These are phyloP conservation scores for Fusarium fujikuroi DNA, from an alignment of 2,329 filamentous ascomycete species.

Conservation along the genomic window DNA sequence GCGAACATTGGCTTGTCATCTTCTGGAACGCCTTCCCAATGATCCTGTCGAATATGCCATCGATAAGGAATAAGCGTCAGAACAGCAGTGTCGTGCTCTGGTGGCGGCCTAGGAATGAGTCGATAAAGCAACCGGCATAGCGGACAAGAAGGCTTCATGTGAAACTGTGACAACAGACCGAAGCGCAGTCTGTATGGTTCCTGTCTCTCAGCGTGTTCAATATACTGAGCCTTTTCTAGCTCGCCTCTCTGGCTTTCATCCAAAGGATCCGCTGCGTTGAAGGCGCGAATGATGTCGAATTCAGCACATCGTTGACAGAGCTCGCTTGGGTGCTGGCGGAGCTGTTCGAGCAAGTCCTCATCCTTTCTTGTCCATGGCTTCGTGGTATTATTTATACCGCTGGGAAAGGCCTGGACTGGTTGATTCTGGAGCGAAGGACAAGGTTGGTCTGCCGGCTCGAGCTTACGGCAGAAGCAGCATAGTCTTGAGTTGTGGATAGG, in stretches of 20 bases:
- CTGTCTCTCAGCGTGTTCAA: not conserved
- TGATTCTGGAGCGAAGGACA: not conserved
- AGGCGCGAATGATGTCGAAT: not conserved
- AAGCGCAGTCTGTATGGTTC: not conserved
- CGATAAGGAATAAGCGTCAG: not conserved
- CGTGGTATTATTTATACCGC: rapidly evolving
- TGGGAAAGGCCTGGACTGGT: rapidly evolving
- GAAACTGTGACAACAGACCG: not conserved
- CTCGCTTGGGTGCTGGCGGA: not conserved
- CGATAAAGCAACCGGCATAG: not conserved
- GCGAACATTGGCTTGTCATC: not conserved
- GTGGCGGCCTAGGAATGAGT: rapidly evolving
- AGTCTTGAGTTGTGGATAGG: not conserved
- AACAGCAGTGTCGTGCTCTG: not conserved
- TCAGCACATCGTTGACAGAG: not conserved
- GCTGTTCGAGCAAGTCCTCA: not conserved
- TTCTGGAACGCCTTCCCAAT: not conserved
- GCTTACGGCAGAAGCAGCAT: not conserved
- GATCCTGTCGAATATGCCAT: not conserved
- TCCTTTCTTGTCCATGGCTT: not conserved
- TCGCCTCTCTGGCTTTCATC: not conserved
- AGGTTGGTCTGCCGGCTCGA: not conserved
- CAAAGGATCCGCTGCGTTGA: not conserved
- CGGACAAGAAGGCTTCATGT: not conserved
- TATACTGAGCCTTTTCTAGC: not conserved